Conservation (phyloP, 176 grass and related monocot species). For the Chrysopogon serrulatus region DNA sequence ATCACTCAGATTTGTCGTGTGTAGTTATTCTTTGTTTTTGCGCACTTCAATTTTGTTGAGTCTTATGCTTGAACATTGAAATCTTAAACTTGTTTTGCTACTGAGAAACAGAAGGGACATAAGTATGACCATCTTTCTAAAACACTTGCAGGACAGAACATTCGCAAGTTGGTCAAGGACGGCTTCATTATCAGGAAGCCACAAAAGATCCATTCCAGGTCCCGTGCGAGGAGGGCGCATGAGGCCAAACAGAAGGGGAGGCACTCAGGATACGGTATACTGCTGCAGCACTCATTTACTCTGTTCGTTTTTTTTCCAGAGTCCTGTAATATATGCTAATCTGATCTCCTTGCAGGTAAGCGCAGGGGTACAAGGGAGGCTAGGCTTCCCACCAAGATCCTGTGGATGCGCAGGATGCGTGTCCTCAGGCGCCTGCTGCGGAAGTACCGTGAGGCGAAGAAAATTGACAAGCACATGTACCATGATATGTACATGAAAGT, state of each 20-base stretch:
- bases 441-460: not conserved
- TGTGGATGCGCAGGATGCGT: not conserved
- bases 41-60: not conserved
- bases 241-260: not conserved
- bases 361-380: not conserved
- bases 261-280: not conserved
- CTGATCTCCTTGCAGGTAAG: not conserved
- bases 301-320: not conserved
- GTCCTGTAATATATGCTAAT: not conserved
- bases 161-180: constrained; percentile 1
- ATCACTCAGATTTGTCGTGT: not conserved
- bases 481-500: not conserved
- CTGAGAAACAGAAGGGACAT: too few species aligned
- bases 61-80: not conserved
- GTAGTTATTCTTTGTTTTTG: not conserved
- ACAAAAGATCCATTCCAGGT: constrained; percentile 19
- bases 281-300: not conserved
- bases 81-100: not conserved
- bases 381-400: not conserved
- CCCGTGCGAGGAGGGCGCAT: constrained; percentile 1
- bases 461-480: not conserved
- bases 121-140: not conserved
- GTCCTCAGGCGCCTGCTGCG: not conserved
- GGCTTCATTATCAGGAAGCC: constrained; percentile 24
- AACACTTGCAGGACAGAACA: not conserved